A percentile compares a stretch with the other conserved stretches of the same genome.
These are phyloP conservation scores for Carpinus fangiana DNA, from an alignment of 306 rosid species.

Conservation along the genomic window DNA sequence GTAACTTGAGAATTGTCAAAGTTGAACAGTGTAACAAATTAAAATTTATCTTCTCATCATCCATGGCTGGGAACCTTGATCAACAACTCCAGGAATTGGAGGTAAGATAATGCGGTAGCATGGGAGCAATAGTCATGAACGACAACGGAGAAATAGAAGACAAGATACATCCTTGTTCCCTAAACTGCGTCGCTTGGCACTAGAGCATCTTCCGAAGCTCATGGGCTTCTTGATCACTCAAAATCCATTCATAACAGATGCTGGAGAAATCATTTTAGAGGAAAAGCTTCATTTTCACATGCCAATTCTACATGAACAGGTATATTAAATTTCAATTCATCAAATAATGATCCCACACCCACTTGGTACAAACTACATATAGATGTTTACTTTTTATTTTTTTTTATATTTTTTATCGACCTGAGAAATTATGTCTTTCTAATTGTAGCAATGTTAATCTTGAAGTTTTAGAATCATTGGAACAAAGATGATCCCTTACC, in stretches of 20 bases:
- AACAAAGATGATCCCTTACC: too few species aligned
- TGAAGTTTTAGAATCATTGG: too few species aligned
- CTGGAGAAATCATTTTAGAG: neutral
- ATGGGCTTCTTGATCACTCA: neutral
- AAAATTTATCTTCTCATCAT: slow-evolving; percentile 1
- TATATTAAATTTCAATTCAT: neutral
- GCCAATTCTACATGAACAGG: slow-evolving; percentile 9
- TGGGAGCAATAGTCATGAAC: slow-evolving; percentile 10
- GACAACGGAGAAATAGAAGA: neutral
- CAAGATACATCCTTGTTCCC: neutral
- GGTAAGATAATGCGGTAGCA: slow-evolving; percentile 1
- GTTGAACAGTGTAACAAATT: neutral
- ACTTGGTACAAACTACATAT: too few species aligned
- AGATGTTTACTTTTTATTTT: too few species aligned
- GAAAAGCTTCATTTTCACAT: neutral
- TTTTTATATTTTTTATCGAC: too few species aligned
- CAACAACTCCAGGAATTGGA: slow-evolving; percentile 5
- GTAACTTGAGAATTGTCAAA: neutral
- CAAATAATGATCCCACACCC: too few species aligned
- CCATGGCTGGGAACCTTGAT: neutral
- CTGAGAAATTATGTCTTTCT: too few species aligned
- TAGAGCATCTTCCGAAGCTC: neutral
- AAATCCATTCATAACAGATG: neutral
- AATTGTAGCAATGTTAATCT: too few species aligned
- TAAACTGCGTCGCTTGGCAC: neutral